Evolutionary conservation across 2,329 filamentous ascomycete species (phyloP), one percentile per base, ranked within the genome.

Genomic region (Fusarium armeniacum): DNA sequence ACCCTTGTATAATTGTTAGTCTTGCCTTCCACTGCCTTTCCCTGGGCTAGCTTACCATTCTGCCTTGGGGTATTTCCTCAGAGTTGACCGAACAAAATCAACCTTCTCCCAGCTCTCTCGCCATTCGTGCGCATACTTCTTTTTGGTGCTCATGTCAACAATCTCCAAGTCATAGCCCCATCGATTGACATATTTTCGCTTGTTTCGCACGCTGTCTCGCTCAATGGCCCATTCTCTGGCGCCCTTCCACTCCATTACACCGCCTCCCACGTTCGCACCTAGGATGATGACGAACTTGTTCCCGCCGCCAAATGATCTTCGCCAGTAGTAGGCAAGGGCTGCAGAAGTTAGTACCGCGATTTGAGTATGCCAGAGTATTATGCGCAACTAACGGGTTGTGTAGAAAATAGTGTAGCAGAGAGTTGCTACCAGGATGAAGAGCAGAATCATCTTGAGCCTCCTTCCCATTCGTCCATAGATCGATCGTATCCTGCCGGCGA

Each of bases 31-130:
- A 18, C 24, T 10, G 32, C 36, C 30, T n/a, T 49, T 15, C 28
- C 52, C 28, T 20, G 15, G 33, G 3, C 18, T 26, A 49, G 81
- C 90, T 81, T 85, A 97, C 96, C 96, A 99, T 84, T 99, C 95
- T 35, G 95, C 96, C 69, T 97, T 87, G 30, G 96, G 96, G 77
- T 98, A 98, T 79, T 98, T 98, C 78, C 90, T 89, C 86, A 99
- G 90, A 45, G 91, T 90, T 65, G 93, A 92, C 65, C 95, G 90
- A 75, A 99, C 89, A 43, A 93, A 93, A 79, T 99, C 96, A 65
- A 98, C 94, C 84, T 98, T 99, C 82, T 99, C 96, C 96, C 96
- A 99, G 79, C 95, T 97, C 82, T 99, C 96, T 76, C 96, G 89
- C 96, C 96, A 99, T 81, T 99, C 96, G 81, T 99, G 96, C 30